Percentiles rank a stretch among this genome's conserved stretches.
phyloP scores from a whole-genome alignment of 73 alveolate genomes.

The Urostyla sp. region DNA sequence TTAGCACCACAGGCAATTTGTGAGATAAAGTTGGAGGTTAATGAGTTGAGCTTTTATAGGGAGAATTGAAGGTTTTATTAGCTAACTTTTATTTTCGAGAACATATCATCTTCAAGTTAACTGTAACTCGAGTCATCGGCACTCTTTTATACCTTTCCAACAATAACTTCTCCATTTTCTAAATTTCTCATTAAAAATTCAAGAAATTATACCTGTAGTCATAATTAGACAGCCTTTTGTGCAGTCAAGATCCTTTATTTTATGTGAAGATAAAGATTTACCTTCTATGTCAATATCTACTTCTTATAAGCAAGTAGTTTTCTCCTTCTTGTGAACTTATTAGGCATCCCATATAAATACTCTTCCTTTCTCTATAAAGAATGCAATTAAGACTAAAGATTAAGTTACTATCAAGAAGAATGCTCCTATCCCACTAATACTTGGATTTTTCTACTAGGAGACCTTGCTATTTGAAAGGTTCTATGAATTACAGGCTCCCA shows the following conservation, averaged over 20 bases:
- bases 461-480: not conserved
- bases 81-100: not conserved
- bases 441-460: not conserved
- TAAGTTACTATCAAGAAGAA: slow-evolving; percentile 40
- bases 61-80: not conserved
- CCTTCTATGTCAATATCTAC: slow-evolving; percentile 21
- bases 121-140: not conserved
- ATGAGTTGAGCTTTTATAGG: slow-evolving; percentile 12
- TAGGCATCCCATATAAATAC: slow-evolving; percentile 18
- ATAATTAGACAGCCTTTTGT: not conserved
- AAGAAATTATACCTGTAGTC: slow-evolving; percentile 28
- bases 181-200: not conserved
- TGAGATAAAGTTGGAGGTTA: slow-evolving; percentile 47
- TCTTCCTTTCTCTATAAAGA: slow-evolving; percentile 34
- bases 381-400: not conserved
- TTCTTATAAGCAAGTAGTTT: not conserved
- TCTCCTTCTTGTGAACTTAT: not conserved
- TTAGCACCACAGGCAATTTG: slow-evolving; percentile 82
- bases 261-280: not conserved
- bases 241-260: slow-evolving; percentile 24
- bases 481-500: not conserved
- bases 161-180: slow-evolving; percentile 51
- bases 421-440: slow-evolving; percentile 23
- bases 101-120: not conserved
- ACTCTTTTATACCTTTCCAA: not conserved